Evolutionary conservation across 176 grass and related monocot genomes (phyloP).

Genomic region (Musa beccarii): DNA sequence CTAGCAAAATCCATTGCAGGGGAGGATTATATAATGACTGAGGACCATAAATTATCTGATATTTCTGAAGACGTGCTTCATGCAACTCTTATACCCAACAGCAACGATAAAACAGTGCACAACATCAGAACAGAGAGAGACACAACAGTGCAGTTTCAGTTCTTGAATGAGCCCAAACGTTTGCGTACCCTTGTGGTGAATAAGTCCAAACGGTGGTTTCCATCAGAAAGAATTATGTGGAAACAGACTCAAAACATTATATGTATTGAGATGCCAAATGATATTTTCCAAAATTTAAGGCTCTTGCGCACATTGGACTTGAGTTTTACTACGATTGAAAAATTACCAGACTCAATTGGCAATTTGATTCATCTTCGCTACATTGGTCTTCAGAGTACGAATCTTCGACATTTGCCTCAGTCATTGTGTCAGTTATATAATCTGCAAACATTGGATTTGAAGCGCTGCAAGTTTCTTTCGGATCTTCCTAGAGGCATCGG

Average conservation of each 20-base stretch:
- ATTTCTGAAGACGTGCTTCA: slow-evolving; percentile 8
- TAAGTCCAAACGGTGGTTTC: not conserved
- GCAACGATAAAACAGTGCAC: not conserved
- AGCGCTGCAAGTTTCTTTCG: not conserved
- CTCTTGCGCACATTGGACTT: not conserved
- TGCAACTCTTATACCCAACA: not conserved
- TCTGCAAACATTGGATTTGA: slow-evolving; percentile 8
- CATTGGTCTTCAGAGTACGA: slow-evolving; percentile 2
- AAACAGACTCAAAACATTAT: not conserved
- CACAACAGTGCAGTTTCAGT: not conserved
- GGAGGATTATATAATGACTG: not conserved
- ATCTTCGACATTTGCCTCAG: not conserved
- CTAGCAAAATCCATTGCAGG: slow-evolving; percentile 7
- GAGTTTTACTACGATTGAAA: not conserved
- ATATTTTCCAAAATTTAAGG: slow-evolving; percentile 6
- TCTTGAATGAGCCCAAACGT: too few species aligned
- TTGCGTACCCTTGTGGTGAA: too few species aligned
- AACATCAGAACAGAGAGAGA: not conserved
- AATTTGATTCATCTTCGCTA: slow-evolving; percentile 12
- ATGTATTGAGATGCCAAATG: not conserved
- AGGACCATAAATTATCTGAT: not conserved
- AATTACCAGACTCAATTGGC: slow-evolving; percentile 9
- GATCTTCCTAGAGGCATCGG: slow-evolving; percentile 6
- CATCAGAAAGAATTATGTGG: not conserved
- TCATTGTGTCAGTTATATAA: slow-evolving; percentile 8